These are phyloP conservation scores for Leucogyrophana mollusca DNA, from an alignment of 768 basidiomycete species.

Conservation along the genomic window DNA sequence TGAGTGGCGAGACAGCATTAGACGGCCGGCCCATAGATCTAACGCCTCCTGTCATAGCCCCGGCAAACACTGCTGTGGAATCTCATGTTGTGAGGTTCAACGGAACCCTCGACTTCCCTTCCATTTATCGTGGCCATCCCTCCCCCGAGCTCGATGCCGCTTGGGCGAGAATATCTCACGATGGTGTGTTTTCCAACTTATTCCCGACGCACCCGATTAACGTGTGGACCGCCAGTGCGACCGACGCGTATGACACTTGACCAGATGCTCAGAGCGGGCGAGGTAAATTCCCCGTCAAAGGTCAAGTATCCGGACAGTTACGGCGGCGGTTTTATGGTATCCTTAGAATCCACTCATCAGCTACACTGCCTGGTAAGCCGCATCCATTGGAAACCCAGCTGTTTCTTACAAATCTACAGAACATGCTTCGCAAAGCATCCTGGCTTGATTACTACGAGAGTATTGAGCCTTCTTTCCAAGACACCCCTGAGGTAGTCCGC, in stretches of 20 bases:
- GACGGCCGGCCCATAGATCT: background rate
- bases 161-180: constrained; percentile 5
- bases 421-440: constrained; percentile 9
- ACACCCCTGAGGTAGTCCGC: background rate
- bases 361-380: constrained; percentile 7
- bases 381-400: background rate
- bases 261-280: constrained; percentile 1
- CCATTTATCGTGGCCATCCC: constrained; percentile 9
- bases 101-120: constrained; percentile 4
- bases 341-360: constrained; percentile 7
- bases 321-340: constrained; percentile 9
- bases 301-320: constrained; percentile 5
- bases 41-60: background rate
- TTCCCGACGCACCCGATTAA: no score
- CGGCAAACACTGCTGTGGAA: constrained; percentile 10
- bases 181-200: background rate
- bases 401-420: background rate
- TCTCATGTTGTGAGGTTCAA: constrained; percentile 5
- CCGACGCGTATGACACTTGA: constrained; percentile 1
- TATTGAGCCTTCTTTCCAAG: constrained; percentile 2
- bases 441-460: constrained; percentile 4
- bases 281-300: background rate
- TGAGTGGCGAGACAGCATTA: background rate
- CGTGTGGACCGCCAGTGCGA: background rate
- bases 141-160: constrained; percentile 9